Conservation (phyloP, 129 eudicot genomes). For the Mikania micrantha region DNA sequence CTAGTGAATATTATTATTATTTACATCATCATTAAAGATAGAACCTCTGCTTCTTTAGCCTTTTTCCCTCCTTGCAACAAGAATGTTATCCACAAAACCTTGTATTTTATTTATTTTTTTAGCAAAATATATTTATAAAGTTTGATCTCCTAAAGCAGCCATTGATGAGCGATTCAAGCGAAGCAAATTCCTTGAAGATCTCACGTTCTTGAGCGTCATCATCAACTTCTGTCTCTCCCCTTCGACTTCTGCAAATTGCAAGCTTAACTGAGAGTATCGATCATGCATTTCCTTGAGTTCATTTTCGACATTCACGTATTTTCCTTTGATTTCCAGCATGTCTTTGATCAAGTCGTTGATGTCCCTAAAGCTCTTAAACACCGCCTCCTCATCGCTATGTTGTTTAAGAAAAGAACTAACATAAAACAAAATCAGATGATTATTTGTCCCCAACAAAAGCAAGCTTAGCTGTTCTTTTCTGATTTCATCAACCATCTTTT, state of each 20-base stretch:
- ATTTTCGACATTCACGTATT: slow-evolving; percentile 47
- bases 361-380: slow-evolving; percentile 82
- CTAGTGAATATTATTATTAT: slow-evolving; percentile 18
- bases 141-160: slow-evolving; percentile 26
- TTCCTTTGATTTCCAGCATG: slow-evolving; percentile 77
- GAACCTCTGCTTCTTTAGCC: slow-evolving; percentile 7
- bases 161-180: slow-evolving; percentile 40
- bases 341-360: slow-evolving; percentile 80
- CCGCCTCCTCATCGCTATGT: slow-evolving; percentile 76
- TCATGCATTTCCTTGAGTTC: slow-evolving; percentile 90
- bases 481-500: neutral
- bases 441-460: neutral
- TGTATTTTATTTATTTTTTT: too few relatives aligned
- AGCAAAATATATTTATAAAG: neutral
- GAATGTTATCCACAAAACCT: slow-evolving; percentile 28
- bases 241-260: slow-evolving; percentile 96
- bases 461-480: neutral
- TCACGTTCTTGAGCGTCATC: slow-evolving; percentile 73
- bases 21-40: slow-evolving; percentile 24
- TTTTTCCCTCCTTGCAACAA: slow-evolving; percentile 8
- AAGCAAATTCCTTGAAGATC: slow-evolving; percentile 50
- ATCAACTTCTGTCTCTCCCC: slow-evolving; percentile 89
- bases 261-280: slow-evolving; percentile 88
- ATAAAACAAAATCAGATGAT: neutral
- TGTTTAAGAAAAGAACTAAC: slow-evolving; percentile 82